Evolutionary conservation across 345 rosid species (phyloP), one percentile per base, ranked within the genome.

Genomic region (Nasturtium officinale): DNA sequence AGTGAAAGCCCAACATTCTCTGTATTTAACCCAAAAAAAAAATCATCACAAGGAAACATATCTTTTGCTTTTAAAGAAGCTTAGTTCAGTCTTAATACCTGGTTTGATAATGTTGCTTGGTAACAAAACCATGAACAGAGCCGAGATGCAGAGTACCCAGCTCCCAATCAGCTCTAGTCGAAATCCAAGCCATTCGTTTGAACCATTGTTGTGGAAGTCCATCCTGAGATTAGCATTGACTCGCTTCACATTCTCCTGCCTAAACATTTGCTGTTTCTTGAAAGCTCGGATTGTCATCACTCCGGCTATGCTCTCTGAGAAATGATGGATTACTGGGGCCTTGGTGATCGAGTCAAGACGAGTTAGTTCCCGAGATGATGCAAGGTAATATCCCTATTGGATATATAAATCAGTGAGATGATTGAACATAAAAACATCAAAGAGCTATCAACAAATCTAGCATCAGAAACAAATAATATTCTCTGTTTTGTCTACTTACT

Each of bases 331-430:
- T 37, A 94, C 85, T 23, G 98, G 98, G 3, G 98, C 98, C 76
- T 91, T 94, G n/a, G 98, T 91, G 71, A 94, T 94, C 0, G 98
- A 94, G 76, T 94, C 98, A 5, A 94, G 89, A 29, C 97, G 97
- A 59, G 98, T 94, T 33, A 94, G 73, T 73, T 94, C 98, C 52
- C 98, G 83, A 40, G 98, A 88, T 20, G 97, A 67, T 74, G 98
- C 84, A 29, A 94, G 88, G 83, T 81, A 94, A 83, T 87, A 94
- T 7, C 89, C 90, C 98, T 94, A 80, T 40, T 53, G 69, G 69
- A 65, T 38, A 20, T 69, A 75, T 25, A 42, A 58, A 12, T 13
- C 52, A 63, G 16, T 53, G 33, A 67, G 10, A 45, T 40, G 26
- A 7, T 46, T 32, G 32, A 46, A 26, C 59, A 46, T 16, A 15